Conservation (phyloP, 2,329 filamentous ascomycete species). For the Meredithiella fracta region DNA sequence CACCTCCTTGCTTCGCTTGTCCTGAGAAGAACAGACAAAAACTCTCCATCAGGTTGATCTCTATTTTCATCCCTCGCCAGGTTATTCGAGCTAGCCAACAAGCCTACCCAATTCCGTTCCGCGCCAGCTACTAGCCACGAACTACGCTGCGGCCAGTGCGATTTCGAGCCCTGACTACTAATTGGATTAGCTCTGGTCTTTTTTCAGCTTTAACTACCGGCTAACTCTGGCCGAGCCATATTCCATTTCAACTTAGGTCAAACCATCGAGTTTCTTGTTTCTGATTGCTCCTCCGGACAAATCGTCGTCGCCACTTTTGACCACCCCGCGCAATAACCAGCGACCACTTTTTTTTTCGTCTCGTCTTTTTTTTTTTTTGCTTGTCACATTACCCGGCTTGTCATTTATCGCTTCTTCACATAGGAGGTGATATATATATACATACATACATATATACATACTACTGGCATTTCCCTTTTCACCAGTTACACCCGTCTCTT, state of each 20-base stretch:
- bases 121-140: no score
- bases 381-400: background rate
- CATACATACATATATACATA: background rate
- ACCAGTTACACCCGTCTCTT: background rate
- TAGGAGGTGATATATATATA: no score
- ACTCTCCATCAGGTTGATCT: background rate
- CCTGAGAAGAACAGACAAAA: background rate
- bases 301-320: background rate
- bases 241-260: background rate
- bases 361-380: background rate
- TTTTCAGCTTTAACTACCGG: no score
- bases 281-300: background rate
- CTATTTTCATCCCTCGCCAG: background rate
- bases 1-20: background rate
- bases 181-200: no score
- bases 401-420: background rate
- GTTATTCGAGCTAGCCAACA: no score
- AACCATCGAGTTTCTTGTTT: background rate
- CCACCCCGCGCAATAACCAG: no score
- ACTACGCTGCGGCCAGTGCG: no score
- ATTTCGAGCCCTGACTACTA: no score
- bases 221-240: no score
- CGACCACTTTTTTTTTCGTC: background rate
- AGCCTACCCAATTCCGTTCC: no score
- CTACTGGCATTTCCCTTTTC: background rate